Conservation (phyloP, 148 eudicot genomes). For the Arctostaphylos glauca region DNA sequence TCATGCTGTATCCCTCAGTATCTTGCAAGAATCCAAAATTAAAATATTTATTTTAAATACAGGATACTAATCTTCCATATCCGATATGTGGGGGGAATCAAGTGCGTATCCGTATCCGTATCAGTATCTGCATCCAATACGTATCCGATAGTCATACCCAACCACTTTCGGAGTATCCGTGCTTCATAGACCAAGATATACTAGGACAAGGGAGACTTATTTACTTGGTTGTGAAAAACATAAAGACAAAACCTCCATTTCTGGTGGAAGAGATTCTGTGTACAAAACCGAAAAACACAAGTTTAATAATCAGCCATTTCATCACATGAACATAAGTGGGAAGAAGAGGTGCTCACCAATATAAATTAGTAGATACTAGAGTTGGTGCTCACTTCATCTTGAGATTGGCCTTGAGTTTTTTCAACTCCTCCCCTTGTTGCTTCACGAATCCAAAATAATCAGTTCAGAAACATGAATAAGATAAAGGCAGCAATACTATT, state of each 20-base stretch:
- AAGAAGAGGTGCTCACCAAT: slow-evolving; percentile 19
- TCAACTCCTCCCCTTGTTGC: slow-evolving; percentile 50
- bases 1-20: no score
- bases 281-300: neutral
- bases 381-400: slow-evolving; percentile 30
- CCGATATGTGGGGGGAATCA: no score
- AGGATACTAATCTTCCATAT: no score
- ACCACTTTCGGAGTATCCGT: no score
- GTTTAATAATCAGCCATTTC: neutral
- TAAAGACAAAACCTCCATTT: neutral
- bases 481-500: neutral
- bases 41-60: no score
- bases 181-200: neutral
- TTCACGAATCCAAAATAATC: slow-evolving; percentile 23
- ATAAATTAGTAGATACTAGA: neutral
- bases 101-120: no score
- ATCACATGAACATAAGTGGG: neutral
- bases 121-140: no score
- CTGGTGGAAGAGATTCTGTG: neutral
- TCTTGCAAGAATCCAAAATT: no score
- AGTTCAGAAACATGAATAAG: neutral
- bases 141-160: no score
- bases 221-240: neutral
- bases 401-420: slow-evolving; percentile 35
- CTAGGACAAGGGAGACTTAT: neutral